Conservation (phyloP, 75 land plant genomes). For the Pinus albicaulis region DNA sequence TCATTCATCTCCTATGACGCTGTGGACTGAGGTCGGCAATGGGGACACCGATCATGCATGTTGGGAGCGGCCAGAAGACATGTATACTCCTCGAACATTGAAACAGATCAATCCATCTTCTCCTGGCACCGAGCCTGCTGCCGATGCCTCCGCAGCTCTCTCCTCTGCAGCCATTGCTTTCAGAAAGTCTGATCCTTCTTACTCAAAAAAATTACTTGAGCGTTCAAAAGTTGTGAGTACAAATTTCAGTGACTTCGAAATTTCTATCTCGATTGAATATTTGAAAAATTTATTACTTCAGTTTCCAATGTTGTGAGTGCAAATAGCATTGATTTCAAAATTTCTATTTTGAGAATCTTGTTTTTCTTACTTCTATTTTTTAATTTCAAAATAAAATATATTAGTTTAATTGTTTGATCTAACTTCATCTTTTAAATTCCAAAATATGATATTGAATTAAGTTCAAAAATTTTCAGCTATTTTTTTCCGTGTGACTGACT, state of each 20-base stretch:
- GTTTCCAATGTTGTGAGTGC: too few relatives aligned
- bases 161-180: conserved; percentile 86
- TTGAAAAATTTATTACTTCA: too few relatives aligned
- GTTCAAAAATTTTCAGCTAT: too few relatives aligned
- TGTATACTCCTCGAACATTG: conserved; percentile 60
- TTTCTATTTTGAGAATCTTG: too few relatives aligned
- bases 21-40: conserved; percentile 51
- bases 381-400: too few relatives aligned
- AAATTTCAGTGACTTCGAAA: neutral
- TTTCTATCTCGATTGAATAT: too few relatives aligned
- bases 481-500: too few relatives aligned
- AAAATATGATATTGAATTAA: too few relatives aligned
- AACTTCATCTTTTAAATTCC: too few relatives aligned
- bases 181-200: neutral
- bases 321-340: too few relatives aligned
- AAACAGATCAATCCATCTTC: conserved; percentile 34
- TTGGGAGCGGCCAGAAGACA: conserved; percentile 93
- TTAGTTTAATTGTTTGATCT: too few relatives aligned
- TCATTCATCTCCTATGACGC: conserved; percentile 16
- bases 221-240: conserved; percentile 4
- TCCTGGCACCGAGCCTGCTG: conserved; percentile 51
- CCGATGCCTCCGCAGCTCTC: conserved; percentile 83
- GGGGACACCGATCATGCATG: conserved; percentile 70
- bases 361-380: too few relatives aligned
- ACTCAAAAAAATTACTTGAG: neutral